A percentile compares a stretch with the other conserved stretches of the same genome.
These are phyloP conservation scores for Boletus reticulatus DNA, from an alignment of 768 basidiomycete species.

Conservation along the genomic window DNA sequence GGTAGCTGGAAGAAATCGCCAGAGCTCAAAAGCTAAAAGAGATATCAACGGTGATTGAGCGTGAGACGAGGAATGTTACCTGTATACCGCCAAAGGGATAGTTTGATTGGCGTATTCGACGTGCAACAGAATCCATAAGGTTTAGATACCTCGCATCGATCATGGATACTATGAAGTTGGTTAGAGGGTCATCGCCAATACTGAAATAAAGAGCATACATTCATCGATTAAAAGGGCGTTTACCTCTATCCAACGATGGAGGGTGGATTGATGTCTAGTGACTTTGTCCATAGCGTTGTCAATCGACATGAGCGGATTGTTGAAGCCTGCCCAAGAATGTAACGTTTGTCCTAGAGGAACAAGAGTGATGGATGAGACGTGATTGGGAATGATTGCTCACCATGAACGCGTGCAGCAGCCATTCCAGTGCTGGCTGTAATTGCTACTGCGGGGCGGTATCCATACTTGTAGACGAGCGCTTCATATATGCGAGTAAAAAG, in stretches of 20 bases:
- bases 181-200: no score
- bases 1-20: background rate
- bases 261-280: background rate
- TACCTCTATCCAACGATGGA: background rate
- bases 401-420: background rate
- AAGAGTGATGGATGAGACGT: no score
- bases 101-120: background rate
- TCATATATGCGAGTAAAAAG: background rate
- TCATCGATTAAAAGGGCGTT: background rate
- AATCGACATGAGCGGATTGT: background rate
- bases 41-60: no score
- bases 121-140: background rate
- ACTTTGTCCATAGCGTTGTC: background rate
- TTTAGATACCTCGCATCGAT: background rate
- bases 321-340: slow-evolving; percentile 1
- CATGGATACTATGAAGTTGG: background rate
- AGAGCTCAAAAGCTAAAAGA: no score
- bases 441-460: background rate
- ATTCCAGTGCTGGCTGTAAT: background rate
- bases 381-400: background rate
- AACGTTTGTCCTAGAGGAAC: background rate
- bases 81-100: background rate
- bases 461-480: background rate
- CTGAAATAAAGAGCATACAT: background rate
- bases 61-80: background rate